Percentiles rank a stretch among this genome's conserved stretches.
These are phyloP conservation scores for Cladophialophora psammophila DNA, from an alignment of 2,329 filamentous ascomycete genomes.

Conservation along the genomic window DNA sequence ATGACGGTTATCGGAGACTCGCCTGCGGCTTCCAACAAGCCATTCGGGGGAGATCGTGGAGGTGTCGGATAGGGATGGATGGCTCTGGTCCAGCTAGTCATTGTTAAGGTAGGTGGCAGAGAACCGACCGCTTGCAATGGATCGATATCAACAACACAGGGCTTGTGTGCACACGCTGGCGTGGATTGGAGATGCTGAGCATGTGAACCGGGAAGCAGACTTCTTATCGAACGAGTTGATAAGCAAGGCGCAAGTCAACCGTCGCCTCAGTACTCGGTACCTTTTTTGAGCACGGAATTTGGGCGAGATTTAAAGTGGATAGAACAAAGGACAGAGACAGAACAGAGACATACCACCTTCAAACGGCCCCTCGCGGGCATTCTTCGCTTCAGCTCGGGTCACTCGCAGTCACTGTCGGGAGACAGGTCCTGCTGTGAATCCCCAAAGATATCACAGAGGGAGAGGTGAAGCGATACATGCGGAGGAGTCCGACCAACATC, in stretches of 20 bases:
- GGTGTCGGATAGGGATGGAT: constrained; percentile 39
- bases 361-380: constrained; percentile 12
- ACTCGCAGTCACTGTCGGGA: constrained; percentile 12
- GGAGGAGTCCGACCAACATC: constrained; percentile 30
- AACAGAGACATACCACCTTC: constrained; percentile 20
- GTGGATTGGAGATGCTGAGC: constrained; percentile 18
- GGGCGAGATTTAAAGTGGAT: constrained; percentile 14
- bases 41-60: constrained; percentile 38
- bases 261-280: constrained; percentile 19
- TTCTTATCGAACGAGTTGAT: constrained; percentile 37
- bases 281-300: constrained; percentile 19
- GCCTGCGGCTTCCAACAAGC: constrained; percentile 26
- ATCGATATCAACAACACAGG: constrained; percentile 17
- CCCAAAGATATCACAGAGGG: constrained; percentile 15
- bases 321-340: constrained; percentile 21
- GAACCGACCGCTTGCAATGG: constrained; percentile 20
- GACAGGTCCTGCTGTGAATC: constrained; percentile 12
- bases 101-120: constrained; percentile 25
- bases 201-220: constrained; percentile 33
- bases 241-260: constrained; percentile 25
- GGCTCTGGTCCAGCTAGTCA: constrained; percentile 32
- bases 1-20: constrained; percentile 71
- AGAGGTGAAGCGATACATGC: constrained; percentile 25
- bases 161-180: constrained; percentile 12
- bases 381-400: constrained; percentile 16